These are phyloP conservation scores for Arthrobotrys conoides DNA, from an alignment of 2,329 filamentous ascomycete species.

Conservation along the genomic window DNA sequence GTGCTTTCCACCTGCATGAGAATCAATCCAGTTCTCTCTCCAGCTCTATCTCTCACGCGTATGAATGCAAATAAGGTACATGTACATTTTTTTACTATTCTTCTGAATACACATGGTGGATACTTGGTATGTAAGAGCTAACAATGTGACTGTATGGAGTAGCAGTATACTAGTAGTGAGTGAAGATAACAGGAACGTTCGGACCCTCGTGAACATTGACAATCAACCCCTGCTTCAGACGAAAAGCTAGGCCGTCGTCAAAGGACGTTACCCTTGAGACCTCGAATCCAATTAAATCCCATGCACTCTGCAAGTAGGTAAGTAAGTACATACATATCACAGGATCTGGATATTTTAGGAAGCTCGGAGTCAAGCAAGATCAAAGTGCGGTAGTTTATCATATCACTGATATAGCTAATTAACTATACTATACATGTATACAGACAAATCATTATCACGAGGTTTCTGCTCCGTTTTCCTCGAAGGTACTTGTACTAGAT, in stretches of 20 bases:
- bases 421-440: slow-evolving; percentile 36
- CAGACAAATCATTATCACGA: slow-evolving; percentile 29
- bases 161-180: too few relatives aligned
- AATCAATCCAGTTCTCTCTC: not conserved
- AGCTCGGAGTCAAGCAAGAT: slow-evolving; percentile 13
- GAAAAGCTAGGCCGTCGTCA: not conserved
- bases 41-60: not conserved
- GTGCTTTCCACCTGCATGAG: slow-evolving; percentile 35
- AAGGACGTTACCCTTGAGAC: slow-evolving; percentile 7
- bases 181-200: too few relatives aligned
- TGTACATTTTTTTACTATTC: not conserved
- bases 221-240: not conserved
- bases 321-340: slow-evolving; percentile 22
- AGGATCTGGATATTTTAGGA: slow-evolving; percentile 43
- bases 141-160: not conserved
- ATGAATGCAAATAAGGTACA: not conserved
- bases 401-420: too few relatives aligned
- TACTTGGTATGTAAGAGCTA: not conserved
- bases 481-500: not conserved
- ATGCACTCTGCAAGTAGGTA: not conserved
- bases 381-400: slow-evolving; percentile 37
- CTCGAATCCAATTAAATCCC: slow-evolving; percentile 1
- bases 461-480: not conserved
- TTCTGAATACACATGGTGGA: too few relatives aligned
- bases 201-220: slow-evolving; percentile 8